A percentile compares a stretch with the other conserved stretches of the same genome.
phyloP scores from a whole-genome alignment of 768 basidiomycete species.

The Agaricus sinodeliciosus region DNA sequence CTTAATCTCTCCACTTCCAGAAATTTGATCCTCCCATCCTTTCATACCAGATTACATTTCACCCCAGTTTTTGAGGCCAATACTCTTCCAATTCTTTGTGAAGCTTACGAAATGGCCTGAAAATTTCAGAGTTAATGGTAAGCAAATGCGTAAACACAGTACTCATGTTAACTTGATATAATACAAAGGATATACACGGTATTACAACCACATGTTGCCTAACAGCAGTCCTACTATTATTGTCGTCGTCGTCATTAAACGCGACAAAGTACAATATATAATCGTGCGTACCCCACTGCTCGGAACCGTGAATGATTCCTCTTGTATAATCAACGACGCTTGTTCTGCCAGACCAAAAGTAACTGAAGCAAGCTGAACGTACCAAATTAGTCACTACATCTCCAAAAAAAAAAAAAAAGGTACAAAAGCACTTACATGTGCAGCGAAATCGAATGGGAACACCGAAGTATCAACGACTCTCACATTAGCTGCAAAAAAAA shows the following conservation, averaged over 20 bases:
- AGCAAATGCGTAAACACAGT: too few relatives aligned
- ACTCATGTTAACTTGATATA: too few relatives aligned
- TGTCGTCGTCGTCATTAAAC: not conserved
- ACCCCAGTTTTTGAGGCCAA: too few relatives aligned
- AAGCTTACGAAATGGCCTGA: too few relatives aligned
- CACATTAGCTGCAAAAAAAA: constrained; percentile 34
- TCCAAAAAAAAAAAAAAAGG: not conserved
- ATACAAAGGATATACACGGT: too few relatives aligned
- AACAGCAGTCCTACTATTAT: not conserved
- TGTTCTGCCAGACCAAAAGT: constrained; percentile 25
- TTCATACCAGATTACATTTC: too few relatives aligned
- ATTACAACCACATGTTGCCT: not conserved
- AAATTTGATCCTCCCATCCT: too few relatives aligned
- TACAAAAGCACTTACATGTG: constrained; percentile 19
- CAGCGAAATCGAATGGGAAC: constrained; percentile 39
- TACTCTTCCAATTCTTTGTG: too few relatives aligned
- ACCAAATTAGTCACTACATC: not conserved
- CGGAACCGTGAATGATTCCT: constrained; percentile 14
- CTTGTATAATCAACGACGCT: constrained; percentile 18
- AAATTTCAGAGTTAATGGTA: too few relatives aligned
- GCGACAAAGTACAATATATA: not conserved
- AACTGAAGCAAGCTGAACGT: constrained; percentile 19
- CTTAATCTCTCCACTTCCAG: too few relatives aligned
- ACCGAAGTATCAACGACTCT: constrained; percentile 52
- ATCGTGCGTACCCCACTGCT: not conserved